phyloP scores from a whole-genome alignment of 768 basidiomycete genomes.

The Hydnum rufescens region DNA sequence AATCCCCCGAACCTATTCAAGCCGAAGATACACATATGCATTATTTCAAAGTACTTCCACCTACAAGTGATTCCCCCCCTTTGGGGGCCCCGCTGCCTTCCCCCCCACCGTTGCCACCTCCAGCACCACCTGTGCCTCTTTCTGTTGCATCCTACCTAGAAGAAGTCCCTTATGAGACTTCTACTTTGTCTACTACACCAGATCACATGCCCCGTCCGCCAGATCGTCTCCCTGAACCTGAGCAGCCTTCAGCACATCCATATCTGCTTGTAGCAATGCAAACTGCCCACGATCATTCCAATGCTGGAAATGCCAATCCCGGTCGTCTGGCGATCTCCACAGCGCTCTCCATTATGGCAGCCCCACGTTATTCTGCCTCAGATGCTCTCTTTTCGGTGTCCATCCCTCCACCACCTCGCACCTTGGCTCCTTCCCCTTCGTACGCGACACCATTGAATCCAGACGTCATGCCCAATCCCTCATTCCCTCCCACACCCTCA shows the following conservation, averaged over 20 bases:
- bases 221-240: neutral
- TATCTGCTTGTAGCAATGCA: slow-evolving; percentile 1
- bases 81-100: too few species aligned
- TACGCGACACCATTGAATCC: slow-evolving; percentile 6
- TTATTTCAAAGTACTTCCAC: neutral
- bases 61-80: too few species aligned
- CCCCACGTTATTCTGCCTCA: slow-evolving; percentile 5
- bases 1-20: too few species aligned
- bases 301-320: slow-evolving; percentile 2
- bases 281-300: neutral
- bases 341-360: slow-evolving; percentile 4
- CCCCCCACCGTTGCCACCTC: too few species aligned
- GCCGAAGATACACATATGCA: too few species aligned
- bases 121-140: too few species aligned
- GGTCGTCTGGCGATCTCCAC: slow-evolving; percentile 8
- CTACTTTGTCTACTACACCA: neutral
- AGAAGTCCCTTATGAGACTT: neutral
- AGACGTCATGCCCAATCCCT: neutral
- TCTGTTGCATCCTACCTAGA: neutral
- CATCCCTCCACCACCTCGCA: slow-evolving; percentile 1
- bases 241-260: slow-evolving; percentile 3
- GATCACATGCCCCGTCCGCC: neutral
- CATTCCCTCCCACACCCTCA: slow-evolving; percentile 2
- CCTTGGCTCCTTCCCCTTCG: slow-evolving; percentile 6
- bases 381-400: slow-evolving; percentile 6